Base-by-base conservation (phyloP, 768 basidiomycete species). In the Serpula lacrymans region DNA sequence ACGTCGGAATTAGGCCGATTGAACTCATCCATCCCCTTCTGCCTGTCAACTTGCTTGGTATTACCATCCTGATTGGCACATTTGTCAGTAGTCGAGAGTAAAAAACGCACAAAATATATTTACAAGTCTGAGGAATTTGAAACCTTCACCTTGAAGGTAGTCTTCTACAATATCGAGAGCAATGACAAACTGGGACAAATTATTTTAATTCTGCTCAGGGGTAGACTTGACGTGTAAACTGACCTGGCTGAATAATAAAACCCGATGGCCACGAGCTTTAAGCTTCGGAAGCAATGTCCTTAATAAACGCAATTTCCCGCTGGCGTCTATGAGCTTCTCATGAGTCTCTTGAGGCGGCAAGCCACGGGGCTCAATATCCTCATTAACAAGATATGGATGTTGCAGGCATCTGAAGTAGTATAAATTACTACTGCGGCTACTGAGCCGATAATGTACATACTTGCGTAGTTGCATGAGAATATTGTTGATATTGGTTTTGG, bases 11-110 rank as follows among this genome's bases (percentile, higher is more conserved):
- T 77, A 4, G 83, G 82, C 27, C 78, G 82, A 62, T 99, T 97
- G 71, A 88, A 99, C 47, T 83, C 82, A 50, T 99, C 96, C 82
- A 99, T 96, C 34, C 80, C 82, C 58, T 89, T 90, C 59, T 99
- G 96, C 17, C 96, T 77, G n/a, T 80, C 77, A 4, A 72, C 69
- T 51, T 88, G 82, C 58, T 87, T 87, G 3, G 92, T 93, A 45
- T 78, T 82, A 9, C 96, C 96, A 57, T 98, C 95, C 88, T 95
- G 51, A 1, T 18, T 16, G 43, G 34, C 29, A 34, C 5, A n/a
- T 23, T 37, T 29, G 29, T 45, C 9, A 20, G 21, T 2, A 24
- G 54, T 22, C 49, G 46, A 29, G 14, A 46, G 29, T 30, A 39
- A 48, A 26, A 16, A 23, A 24, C 21, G 23, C 13, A 38, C 11